Percentiles rank a stretch among this genome's conserved stretches.
Conservation (phyloP, 495 filamentous ascomycete genomes). For the Xylaria bambusicola region DNA sequence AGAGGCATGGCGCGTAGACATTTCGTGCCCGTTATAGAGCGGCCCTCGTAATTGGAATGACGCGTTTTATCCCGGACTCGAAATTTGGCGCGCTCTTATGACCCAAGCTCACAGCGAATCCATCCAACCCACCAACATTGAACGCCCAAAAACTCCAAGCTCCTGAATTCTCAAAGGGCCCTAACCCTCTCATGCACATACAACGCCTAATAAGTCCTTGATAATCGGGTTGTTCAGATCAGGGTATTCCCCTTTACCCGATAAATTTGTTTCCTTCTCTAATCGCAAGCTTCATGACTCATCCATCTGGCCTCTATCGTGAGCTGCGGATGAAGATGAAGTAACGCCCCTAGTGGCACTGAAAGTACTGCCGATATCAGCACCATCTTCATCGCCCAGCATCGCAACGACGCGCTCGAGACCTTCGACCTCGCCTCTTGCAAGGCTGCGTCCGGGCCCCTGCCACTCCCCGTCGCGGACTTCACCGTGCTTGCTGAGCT, state of each 20-base stretch:
- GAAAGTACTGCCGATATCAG: neutral
- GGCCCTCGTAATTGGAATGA: too few species aligned
- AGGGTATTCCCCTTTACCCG: too few species aligned
- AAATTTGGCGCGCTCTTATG: neutral
- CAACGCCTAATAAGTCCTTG: neutral
- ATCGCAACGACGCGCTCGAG: conserved; percentile 49
- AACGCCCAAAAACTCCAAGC: conserved; percentile 14
- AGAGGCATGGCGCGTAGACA: too few species aligned
- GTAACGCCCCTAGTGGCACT: neutral
- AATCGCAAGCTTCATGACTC: conserved; percentile 26
- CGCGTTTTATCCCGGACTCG: neutral
- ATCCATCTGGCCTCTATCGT: conserved; percentile 28
- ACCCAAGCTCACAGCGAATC: neutral
- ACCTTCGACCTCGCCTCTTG: conserved; percentile 52
- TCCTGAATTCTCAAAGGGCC: neutral
- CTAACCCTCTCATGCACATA: neutral
- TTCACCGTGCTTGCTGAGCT: conserved; percentile 57
- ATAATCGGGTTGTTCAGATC: too few species aligned
- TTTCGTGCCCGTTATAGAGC: neutral
- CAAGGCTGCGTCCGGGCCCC: conserved; percentile 43
- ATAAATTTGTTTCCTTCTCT: too few species aligned
- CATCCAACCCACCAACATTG: neutral
- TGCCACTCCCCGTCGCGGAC: conserved; percentile 61
- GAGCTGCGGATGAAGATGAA: conserved; percentile 16
- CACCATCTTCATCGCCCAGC: conserved; percentile 34